A percentile compares a stretch with the other conserved stretches of the same genome.
Conservation (phyloP, 2,329 filamentous ascomycete species). For the Thielaviopsis punctulata region DNA sequence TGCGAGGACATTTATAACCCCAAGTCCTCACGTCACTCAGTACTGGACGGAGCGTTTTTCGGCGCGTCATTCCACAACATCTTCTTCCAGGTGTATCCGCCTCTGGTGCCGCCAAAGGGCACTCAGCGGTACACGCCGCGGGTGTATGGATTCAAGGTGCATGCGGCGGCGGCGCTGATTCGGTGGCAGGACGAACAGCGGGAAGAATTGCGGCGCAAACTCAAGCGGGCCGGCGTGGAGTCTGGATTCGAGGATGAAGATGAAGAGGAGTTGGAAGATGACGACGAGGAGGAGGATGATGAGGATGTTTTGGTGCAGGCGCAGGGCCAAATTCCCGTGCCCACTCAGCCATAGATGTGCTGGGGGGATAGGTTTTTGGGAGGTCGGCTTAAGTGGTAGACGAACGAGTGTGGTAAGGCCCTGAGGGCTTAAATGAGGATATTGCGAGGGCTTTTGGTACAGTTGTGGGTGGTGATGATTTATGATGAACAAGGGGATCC, state of each 20-base stretch:
- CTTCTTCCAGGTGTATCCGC: constrained; percentile 93
- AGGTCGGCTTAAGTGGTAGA: not conserved
- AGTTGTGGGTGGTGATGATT: too few species aligned
- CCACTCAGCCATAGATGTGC: not conserved
- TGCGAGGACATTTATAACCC: constrained; percentile 96
- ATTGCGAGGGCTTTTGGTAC: too few species aligned
- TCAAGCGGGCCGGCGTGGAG: constrained; percentile 56
- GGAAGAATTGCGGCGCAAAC: constrained; percentile 63
- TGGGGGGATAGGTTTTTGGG: not conserved
- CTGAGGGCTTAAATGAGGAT: too few species aligned
- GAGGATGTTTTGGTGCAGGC: constrained; percentile 18
- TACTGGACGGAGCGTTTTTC: constrained; percentile 94
- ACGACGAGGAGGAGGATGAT: constrained; percentile 41
- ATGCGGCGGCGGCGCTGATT: constrained; percentile 70
- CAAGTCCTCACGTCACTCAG: constrained; percentile 92
- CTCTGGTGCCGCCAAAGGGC: constrained; percentile 73
- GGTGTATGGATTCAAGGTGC: constrained; percentile 90
- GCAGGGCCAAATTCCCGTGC: constrained; percentile 3
- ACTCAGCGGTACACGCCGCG: constrained; percentile 73
- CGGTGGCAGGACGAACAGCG: constrained; percentile 78
- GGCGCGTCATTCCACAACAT: constrained; percentile 98
- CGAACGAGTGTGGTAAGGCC: not conserved
- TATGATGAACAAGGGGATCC: too few species aligned
- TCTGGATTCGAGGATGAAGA: constrained; percentile 61
- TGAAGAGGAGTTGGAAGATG: constrained; percentile 41